These are phyloP conservation scores for Suhomyces ambrosiae DNA, from an alignment of 1,139 yeast genomes.

Conservation along the genomic window DNA sequence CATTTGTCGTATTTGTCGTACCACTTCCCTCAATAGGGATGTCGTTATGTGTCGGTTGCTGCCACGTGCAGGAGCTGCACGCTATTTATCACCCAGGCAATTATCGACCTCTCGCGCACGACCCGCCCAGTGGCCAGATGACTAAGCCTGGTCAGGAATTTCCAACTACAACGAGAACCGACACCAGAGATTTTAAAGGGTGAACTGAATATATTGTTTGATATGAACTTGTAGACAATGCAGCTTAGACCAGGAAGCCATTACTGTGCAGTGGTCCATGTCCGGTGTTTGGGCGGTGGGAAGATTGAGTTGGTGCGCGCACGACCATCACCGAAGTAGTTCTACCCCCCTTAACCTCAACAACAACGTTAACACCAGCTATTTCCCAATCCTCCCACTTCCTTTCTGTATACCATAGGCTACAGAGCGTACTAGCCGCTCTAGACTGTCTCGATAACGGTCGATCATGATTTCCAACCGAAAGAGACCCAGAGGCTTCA, in stretches of 20 bases:
- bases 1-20: neutral
- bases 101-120: constrained; percentile 4
- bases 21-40: neutral
- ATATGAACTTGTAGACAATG: neutral
- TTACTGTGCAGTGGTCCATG: too few relatives aligned
- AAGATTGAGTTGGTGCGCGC: constrained; percentile 4
- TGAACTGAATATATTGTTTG: too few relatives aligned
- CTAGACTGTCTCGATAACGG: constrained; percentile 7
- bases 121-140: neutral
- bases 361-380: constrained; percentile 6
- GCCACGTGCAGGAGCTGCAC: constrained; percentile 2
- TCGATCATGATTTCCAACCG: constrained; percentile 36
- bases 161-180: neutral
- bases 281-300: too few relatives aligned
- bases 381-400: neutral
- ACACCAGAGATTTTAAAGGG: too few relatives aligned
- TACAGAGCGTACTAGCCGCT: constrained; percentile 9
- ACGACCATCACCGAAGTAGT: constrained; percentile 4
- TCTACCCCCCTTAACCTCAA: constrained; percentile 12
- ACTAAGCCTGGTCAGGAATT: neutral
- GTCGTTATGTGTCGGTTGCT: neutral
- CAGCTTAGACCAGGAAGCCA: too few relatives aligned
- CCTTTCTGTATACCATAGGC: neutral
- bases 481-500: constrained; percentile 51
- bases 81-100: constrained; percentile 5